A percentile compares a stretch with the other conserved stretches of the same genome.
Conservation (phyloP, 345 rosid species). For the Balakata baccata region DNA sequence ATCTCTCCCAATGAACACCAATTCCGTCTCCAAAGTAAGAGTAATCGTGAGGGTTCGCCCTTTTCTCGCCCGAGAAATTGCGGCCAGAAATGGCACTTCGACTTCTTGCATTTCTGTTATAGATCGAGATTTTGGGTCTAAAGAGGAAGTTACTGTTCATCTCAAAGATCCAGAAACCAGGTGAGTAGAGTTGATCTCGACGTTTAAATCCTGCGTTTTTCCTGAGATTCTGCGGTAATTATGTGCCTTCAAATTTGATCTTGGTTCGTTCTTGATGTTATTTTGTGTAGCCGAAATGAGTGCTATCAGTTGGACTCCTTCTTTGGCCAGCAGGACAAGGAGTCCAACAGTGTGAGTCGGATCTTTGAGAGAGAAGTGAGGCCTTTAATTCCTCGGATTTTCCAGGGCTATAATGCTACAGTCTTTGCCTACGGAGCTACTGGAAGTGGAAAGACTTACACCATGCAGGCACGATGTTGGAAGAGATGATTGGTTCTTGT, state of each 20-base stretch:
- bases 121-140: slow-evolving; percentile 26
- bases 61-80: slow-evolving; percentile 54
- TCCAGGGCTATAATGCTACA: slow-evolving; percentile 67
- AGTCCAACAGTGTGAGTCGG: slow-evolving; percentile 52
- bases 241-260: neutral
- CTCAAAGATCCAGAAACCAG: slow-evolving; percentile 68
- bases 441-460: slow-evolving; percentile 89
- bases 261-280: slow-evolving; percentile 7
- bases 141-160: slow-evolving; percentile 54
- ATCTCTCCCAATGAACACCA: slow-evolving; percentile 13
- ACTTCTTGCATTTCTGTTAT: slow-evolving; percentile 51
- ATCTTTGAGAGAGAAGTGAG: slow-evolving; percentile 71
- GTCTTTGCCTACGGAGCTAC: slow-evolving; percentile 94
- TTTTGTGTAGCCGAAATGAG: slow-evolving; percentile 58
- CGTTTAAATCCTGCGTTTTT: neutral
- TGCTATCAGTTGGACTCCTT: slow-evolving; percentile 73
- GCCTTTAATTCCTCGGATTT: slow-evolving; percentile 60
- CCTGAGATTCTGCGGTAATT: neutral
- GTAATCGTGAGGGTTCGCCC: slow-evolving; percentile 71
- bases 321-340: slow-evolving; percentile 60
- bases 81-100: slow-evolving; percentile 25
- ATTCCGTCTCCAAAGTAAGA: slow-evolving; percentile 49
- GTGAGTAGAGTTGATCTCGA: slow-evolving; percentile 27
- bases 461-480: slow-evolving; percentile 67
- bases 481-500: neutral